Evolutionary conservation across 306 rosid genomes (phyloP), one percentile per base, ranked within the genome.

Genomic region (Casuarina glauca): DNA sequence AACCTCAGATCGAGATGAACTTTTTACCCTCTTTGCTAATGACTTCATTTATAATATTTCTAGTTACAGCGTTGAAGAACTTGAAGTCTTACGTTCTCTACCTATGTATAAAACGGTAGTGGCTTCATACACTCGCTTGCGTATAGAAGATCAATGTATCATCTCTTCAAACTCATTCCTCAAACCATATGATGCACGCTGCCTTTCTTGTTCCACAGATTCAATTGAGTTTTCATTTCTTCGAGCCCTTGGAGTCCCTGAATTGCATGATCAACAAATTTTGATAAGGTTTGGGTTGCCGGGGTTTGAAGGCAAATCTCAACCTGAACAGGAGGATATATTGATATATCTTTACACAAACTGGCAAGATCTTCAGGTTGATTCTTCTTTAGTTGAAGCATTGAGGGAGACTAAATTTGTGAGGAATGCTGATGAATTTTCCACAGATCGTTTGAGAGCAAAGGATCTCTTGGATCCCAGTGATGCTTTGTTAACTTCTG

Each of bases 41-140:
- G 97, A 92, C 63, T 87, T 84, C 80, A 70, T 63, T 73, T 86
- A 90, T 50, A 83, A 74, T 69, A 85, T 85, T 32, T 80, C 89
- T 69, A 76, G 69, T 74, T 94, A 87, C 76, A 72, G 84, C 66
- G 84, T 2, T 26, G 98, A 90, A 84, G 97, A 94, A 81, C 84
- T 90, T 80, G 97, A 92, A 61, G 89, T 86, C 77, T 76, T 94
- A 81, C 87, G 93, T 66, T 87, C 92, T 62, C 89, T 94, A 68
- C 97, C 98, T 43, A 90, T 94, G 46, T 94, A 94, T 84, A 94
- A 87, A 88, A 94, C 97, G 50, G 92, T 94, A 77, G 81, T 88
- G 55, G 98, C 97, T 72, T 88, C 98, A 76, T 92, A 92, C 73
- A 92, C 98, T 44, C 87, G 74, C 60, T 83, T 94, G 82, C 81